Evolutionary conservation across 2,329 filamentous ascomycete species (phyloP).

Genomic region (Colletotrichum salicis): DNA sequence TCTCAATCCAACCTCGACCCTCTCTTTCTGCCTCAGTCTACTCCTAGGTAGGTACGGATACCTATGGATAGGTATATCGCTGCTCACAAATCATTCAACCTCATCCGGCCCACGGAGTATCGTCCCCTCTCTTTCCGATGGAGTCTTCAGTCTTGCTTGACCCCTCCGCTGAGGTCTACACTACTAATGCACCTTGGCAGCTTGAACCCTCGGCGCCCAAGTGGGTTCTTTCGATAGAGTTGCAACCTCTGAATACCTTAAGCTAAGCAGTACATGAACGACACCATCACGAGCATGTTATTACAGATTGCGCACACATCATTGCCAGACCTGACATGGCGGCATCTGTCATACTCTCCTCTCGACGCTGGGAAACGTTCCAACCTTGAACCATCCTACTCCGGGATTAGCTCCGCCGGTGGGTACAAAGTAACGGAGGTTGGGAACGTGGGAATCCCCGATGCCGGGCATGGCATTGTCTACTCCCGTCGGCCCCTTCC

Average conservation of each 20-base stretch:
- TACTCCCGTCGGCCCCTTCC: background rate
- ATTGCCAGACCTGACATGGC: too few relatives aligned
- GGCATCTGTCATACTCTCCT: too few relatives aligned
- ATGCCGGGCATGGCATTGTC: constrained; percentile 12
- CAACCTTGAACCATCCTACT: constrained; percentile 4
- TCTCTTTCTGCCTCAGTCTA: background rate
- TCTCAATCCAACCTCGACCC: background rate
- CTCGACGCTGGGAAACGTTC: background rate
- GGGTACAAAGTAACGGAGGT: constrained; percentile 9
- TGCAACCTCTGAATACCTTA: background rate
- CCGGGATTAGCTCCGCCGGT: constrained; percentile 16
- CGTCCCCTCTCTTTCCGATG: background rate
- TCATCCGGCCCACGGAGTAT: background rate
- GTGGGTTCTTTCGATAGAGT: background rate
- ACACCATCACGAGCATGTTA: background rate
- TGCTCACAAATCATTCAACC: background rate
- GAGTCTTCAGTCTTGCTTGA: too few relatives aligned
- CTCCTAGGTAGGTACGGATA: too few relatives aligned
- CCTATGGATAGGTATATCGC: background rate
- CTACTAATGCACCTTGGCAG: background rate
- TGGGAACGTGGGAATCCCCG: constrained; percentile 13
- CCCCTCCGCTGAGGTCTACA: constrained; percentile 3
- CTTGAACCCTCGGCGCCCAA: background rate
- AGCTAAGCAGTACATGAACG: constrained; percentile 6
- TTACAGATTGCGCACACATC: background rate